A percentile compares a stretch with the other conserved stretches of the same genome.
Evolutionary conservation across 208 protist species (phyloP).

Genomic region (Acanthamoeba castellanii): DNA sequence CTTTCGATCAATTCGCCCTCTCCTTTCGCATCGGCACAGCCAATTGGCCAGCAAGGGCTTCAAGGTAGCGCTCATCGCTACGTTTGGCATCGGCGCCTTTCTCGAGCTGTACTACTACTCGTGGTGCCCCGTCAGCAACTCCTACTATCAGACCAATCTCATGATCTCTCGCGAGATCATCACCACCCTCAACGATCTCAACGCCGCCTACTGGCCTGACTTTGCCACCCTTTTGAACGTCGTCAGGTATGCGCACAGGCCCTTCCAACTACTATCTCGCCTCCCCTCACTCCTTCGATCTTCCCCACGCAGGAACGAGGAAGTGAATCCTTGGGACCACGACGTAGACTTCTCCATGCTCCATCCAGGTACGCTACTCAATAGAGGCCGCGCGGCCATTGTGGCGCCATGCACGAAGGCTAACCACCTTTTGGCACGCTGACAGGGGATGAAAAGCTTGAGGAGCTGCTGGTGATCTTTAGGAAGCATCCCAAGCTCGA

Average conservation of each 20-base stretch:
- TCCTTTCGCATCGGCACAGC: neutral
- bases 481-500: neutral
- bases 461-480: neutral
- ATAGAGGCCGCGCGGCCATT: neutral
- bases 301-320: neutral
- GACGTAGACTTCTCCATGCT: slow-evolving; percentile 66
- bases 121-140: slow-evolving; percentile 47
- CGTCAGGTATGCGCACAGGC: slow-evolving; percentile 32
- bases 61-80: neutral
- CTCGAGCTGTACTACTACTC: slow-evolving; percentile 59
- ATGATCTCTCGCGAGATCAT: slow-evolving; percentile 23
- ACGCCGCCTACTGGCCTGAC: slow-evolving; percentile 55
- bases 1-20: neutral
- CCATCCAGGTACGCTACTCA: slow-evolving; percentile 9
- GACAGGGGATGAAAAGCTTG: slow-evolving; percentile 7
- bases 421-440: neutral
- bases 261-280: neutral
- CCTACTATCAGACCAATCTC: slow-evolving; percentile 58
- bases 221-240: slow-evolving; percentile 61
- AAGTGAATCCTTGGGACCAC: slow-evolving; percentile 64
- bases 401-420: no score
- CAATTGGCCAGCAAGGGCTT: neutral
- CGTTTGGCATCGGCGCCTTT: neutral
- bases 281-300: neutral
- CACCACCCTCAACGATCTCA: slow-evolving; percentile 32